Conservation (phyloP, 73 alveolate genomes). For the Halteria grandinella region DNA sequence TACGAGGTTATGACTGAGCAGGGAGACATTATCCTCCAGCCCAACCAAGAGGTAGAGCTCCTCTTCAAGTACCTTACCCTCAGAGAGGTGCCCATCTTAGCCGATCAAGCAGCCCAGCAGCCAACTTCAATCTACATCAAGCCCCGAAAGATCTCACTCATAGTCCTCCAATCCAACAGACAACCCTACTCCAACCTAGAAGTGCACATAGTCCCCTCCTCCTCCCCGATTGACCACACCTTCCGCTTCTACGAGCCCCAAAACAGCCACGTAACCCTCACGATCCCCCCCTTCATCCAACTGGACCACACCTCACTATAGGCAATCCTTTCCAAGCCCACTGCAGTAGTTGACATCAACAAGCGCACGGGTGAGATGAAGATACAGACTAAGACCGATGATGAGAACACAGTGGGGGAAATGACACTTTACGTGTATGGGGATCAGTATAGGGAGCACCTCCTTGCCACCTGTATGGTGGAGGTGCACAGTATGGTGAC, state of each 20-base stretch:
- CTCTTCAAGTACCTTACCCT: conserved; percentile 42
- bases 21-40: conserved; percentile 36
- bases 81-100: conserved; percentile 30
- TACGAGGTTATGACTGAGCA: conserved; percentile 27
- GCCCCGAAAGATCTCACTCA: conserved; percentile 21
- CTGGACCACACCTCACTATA: conserved; percentile 26
- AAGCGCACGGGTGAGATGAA: background rate
- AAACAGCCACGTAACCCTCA: conserved; percentile 53
- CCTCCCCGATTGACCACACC: conserved; percentile 58
- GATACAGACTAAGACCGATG: conserved; percentile 21
- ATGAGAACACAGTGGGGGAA: conserved; percentile 14
- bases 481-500: conserved; percentile 58
- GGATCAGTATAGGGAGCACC: conserved; percentile 41
- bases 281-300: conserved; percentile 43
- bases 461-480: conserved; percentile 44
- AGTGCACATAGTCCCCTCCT: conserved; percentile 63
- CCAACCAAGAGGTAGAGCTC: conserved; percentile 50
- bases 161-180: conserved; percentile 26
- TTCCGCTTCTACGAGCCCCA: conserved; percentile 72
- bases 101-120: background rate
- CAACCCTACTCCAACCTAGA: conserved; percentile 43
- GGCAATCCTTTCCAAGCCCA: conserved; percentile 34
- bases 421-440: conserved; percentile 50
- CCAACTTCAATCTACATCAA: conserved; percentile 13
- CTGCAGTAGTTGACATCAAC: conserved; percentile 37